A percentile compares a stretch with the other conserved stretches of the same genome.
phyloP scores from a whole-genome alignment of 768 basidiomycete species.

The Nidularia pulvinata region DNA sequence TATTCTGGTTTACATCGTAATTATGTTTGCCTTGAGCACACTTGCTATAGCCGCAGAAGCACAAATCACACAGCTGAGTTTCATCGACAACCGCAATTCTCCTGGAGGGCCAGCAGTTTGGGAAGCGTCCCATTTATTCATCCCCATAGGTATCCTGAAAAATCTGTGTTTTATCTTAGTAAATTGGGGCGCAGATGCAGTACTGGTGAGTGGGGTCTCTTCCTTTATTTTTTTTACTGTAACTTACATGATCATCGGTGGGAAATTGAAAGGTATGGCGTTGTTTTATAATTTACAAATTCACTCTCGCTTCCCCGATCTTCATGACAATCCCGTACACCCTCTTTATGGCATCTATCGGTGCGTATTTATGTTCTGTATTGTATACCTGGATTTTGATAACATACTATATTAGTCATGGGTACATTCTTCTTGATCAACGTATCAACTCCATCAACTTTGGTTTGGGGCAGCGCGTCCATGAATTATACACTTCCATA shows the following conservation, averaged over 20 bases:
- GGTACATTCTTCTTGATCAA: conserved; percentile 3
- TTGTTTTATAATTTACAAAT: conserved; percentile 12
- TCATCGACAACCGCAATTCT: conserved; percentile 5
- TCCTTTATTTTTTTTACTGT: too few relatives aligned
- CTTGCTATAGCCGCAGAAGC: conserved; percentile 7
- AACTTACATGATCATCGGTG: too few relatives aligned
- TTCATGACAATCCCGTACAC: conserved; percentile 3
- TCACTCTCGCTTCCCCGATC: conserved; percentile 1
- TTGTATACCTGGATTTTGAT: not conserved
- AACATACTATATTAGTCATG: not conserved
- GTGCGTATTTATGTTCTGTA: not conserved
- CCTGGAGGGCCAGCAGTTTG: conserved; percentile 3
- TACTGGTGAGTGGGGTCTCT: conserved; percentile 7
- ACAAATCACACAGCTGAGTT: conserved; percentile 7
- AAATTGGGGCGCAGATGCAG: conserved; percentile 11
- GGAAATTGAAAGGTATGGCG: conserved; percentile 10
- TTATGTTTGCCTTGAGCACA: conserved; percentile 10
- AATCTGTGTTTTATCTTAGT: conserved; percentile 8
- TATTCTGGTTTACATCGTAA: conserved; percentile 7
- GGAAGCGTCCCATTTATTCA: conserved; percentile 5
- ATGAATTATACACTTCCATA: not conserved
- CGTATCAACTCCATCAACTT: not conserved
- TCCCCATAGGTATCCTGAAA: conserved; percentile 8
- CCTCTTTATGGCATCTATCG: conserved; percentile 6
- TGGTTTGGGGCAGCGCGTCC: too few relatives aligned